phyloP scores from a whole-genome alignment of 2,329 filamentous ascomycete species.

The Orbilia ellipsospora region DNA sequence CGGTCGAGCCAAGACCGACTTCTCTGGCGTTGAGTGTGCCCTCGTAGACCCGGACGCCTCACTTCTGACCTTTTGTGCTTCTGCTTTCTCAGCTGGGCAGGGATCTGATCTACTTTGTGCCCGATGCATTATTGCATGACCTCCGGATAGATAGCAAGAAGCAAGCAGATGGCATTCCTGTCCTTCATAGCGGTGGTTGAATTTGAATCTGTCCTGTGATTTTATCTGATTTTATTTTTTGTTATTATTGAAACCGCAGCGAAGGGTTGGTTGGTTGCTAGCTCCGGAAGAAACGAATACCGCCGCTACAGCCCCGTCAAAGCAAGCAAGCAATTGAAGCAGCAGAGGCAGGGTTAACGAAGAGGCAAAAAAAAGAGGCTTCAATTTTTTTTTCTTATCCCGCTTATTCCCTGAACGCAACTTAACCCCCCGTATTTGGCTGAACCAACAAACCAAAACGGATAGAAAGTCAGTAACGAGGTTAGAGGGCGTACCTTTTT shows the following conservation, averaged over 20 bases:
- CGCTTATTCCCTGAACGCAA: neutral
- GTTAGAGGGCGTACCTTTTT: too few species aligned
- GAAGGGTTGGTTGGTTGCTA: too few species aligned
- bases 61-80: neutral
- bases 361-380: conserved; percentile 2
- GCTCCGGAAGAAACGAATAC: too few species aligned
- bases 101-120: conserved; percentile 1
- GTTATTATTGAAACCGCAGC: too few species aligned
- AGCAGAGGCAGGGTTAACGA: neutral
- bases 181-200: neutral
- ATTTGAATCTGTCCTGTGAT: too few species aligned
- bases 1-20: neutral
- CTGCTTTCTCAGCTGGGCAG: neutral
- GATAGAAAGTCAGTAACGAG: neutral
- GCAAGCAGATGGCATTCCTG: neutral
- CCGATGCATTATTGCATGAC: neutral
- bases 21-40: neutral
- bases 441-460: neutral
- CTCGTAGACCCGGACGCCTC: too few species aligned
- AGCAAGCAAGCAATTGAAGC: neutral
- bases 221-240: too few species aligned
- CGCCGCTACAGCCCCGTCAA: too few species aligned
- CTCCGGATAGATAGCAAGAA: too few species aligned
- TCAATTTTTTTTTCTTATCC: neutral
- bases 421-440: conserved; percentile 4